Evolutionary conservation across 495 filamentous ascomycete genomes (phyloP).

Genomic region (Aspergillus olivimuriae): DNA sequence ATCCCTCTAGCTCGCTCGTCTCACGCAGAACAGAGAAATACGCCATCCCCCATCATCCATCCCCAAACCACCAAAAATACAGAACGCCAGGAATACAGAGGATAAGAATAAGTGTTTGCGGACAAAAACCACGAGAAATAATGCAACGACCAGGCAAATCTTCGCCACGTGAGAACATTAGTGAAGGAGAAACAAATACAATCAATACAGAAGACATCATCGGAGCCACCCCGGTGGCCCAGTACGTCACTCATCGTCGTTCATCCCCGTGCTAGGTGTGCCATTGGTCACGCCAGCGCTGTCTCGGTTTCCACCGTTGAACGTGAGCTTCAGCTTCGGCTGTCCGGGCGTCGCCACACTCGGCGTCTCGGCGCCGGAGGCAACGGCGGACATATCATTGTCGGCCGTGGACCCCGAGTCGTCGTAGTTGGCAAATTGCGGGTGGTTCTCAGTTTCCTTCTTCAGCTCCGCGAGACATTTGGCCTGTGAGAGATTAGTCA

Average conservation of each 20-base stretch:
- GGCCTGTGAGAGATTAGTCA: conserved; percentile 43
- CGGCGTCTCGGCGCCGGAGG: conserved; percentile 65
- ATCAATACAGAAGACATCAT: conserved; percentile 12
- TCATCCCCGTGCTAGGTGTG: conserved; percentile 14
- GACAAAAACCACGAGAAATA: not conserved
- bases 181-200: conserved; percentile 12
- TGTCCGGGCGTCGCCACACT: conserved; percentile 49
- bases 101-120: too few relatives aligned
- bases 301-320: conserved; percentile 42
- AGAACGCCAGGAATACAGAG: too few relatives aligned
- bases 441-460: conserved; percentile 62
- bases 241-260: conserved; percentile 30
- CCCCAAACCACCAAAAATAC: conserved; percentile 15
- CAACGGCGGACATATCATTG: conserved; percentile 60
- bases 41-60: conserved; percentile 21
- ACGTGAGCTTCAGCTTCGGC: conserved; percentile 52
- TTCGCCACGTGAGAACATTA: not conserved
- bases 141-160: not conserved
- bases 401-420: conserved; percentile 37
- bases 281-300: conserved; percentile 24
- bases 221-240: conserved; percentile 10
- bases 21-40: conserved; percentile 14
- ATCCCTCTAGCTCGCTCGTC: conserved; percentile 10
- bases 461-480: conserved; percentile 61
- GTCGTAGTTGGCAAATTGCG: conserved; percentile 70